phyloP scores from a whole-genome alignment of 1,284 basidiomycete genomes.

The Cutaneotrichosporon daszewskae region DNA sequence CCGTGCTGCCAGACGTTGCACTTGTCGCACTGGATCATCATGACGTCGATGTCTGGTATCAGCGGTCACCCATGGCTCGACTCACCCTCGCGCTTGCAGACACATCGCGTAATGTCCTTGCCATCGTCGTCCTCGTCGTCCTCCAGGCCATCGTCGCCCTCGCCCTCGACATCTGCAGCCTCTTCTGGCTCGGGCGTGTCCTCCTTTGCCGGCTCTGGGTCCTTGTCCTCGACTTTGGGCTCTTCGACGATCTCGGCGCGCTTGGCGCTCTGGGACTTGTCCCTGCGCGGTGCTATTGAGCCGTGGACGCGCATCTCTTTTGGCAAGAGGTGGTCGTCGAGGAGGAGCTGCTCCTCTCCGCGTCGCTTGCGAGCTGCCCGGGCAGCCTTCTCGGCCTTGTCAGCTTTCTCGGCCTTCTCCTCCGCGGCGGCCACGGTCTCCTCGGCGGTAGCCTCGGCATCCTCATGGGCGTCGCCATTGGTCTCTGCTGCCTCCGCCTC shows the following conservation, averaged over 20 bases:
- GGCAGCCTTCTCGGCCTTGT: constrained; percentile 7
- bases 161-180: constrained; percentile 51
- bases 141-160: constrained; percentile 28
- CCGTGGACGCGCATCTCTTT: constrained; percentile 29
- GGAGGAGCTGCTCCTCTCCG: constrained; percentile 36
- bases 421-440: too few relatives aligned
- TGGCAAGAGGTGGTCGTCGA: constrained; percentile 41
- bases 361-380: constrained; percentile 25
- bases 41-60: constrained; percentile 60
- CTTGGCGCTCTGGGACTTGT: constrained; percentile 7
- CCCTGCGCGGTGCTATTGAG: constrained; percentile 9
- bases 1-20: constrained; percentile 99
- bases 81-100: constrained; percentile 83
- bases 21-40: constrained; percentile 95
- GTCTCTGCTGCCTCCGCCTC: not conserved
- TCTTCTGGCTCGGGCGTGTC: constrained; percentile 42
- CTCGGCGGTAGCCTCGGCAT: constrained; percentile 1
- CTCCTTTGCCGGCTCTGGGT: constrained; percentile 10
- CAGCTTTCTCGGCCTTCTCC: too few relatives aligned
- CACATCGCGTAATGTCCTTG: constrained; percentile 82
- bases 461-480: constrained; percentile 1
- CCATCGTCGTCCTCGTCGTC: constrained; percentile 64
- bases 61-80: constrained; percentile 14
- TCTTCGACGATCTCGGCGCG: constrained; percentile 6
- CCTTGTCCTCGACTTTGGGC: constrained; percentile 6